Conservation (phyloP, 495 filamentous ascomycete genomes). For the Penicillium ochrochloron region DNA sequence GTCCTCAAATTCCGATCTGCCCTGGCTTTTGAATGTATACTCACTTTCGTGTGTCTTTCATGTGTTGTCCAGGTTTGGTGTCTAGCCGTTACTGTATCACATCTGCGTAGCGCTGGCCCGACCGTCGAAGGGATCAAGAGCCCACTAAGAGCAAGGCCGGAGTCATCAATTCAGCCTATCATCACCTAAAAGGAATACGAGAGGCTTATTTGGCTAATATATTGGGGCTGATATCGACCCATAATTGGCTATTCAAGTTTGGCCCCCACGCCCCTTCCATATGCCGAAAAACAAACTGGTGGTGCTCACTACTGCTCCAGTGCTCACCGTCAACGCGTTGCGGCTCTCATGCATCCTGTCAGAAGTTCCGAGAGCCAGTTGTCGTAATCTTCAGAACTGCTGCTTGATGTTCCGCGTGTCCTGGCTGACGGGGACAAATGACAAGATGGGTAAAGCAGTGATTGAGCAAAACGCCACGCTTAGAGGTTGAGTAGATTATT, state of each 20-base stretch:
- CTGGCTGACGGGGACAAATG: neutral
- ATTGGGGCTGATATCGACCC: neutral
- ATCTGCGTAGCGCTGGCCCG: neutral
- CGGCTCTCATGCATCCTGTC: neutral
- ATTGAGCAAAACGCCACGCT: too few relatives aligned
- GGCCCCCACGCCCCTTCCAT: neutral
- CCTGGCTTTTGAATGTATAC: too few relatives aligned
- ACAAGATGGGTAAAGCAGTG: neutral
- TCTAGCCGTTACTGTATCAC: conserved; percentile 3
- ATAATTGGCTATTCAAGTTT: neutral
- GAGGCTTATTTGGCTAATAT: neutral
- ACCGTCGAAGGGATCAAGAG: neutral
- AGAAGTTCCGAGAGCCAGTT: neutral
- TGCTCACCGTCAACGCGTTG: neutral
- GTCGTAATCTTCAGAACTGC: neutral
- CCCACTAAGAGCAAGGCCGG: neutral
- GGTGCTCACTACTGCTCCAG: neutral
- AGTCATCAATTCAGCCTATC: neutral
- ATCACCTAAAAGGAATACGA: neutral
- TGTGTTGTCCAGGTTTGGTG: neutral
- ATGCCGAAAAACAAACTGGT: conserved; percentile 1
- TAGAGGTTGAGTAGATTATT: neutral
- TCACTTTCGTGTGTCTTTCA: too few relatives aligned
- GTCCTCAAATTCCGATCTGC: too few relatives aligned
- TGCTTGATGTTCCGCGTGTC: neutral